phyloP scores from a whole-genome alignment of 805 yeast genomes.

The Ogataea dorogensis region DNA sequence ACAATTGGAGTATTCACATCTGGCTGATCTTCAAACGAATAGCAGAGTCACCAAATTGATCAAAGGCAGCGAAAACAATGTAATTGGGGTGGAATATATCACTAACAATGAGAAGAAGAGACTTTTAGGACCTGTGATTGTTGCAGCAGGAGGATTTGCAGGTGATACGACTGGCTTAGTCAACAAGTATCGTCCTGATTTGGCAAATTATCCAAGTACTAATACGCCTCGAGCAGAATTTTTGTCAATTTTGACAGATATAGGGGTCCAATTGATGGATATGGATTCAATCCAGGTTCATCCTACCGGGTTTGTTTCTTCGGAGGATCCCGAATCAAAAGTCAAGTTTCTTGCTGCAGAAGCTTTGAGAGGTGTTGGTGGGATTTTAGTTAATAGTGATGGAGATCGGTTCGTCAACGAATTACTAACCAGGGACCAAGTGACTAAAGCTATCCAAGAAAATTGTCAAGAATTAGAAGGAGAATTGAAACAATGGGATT shows the following conservation, averaged over 20 bases:
- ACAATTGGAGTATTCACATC: conserved; percentile 43
- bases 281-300: conserved; percentile 67
- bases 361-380: conserved; percentile 66
- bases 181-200: conserved; percentile 57
- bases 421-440: conserved; percentile 58
- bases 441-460: conserved; percentile 55
- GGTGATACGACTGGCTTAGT: conserved; percentile 55
- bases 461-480: conserved; percentile 20
- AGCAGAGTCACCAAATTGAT: conserved; percentile 41
- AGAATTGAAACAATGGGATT: conserved; percentile 33
- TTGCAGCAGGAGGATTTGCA: conserved; percentile 68
- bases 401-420: conserved; percentile 57
- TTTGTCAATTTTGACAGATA: conserved; percentile 49
- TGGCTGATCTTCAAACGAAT: conserved; percentile 33
- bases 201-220: conserved; percentile 54
- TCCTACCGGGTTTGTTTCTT: conserved; percentile 59
- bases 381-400: conserved; percentile 48
- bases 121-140: conserved; percentile 54
- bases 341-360: conserved; percentile 60
- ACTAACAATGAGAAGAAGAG: conserved; percentile 24
- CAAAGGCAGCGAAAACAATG: conserved; percentile 23
- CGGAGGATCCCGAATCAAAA: conserved; percentile 38
- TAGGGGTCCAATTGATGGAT: conserved; percentile 57
- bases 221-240: conserved; percentile 66
- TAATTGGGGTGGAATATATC: conserved; percentile 33